phyloP scores from a whole-genome alignment of 2,329 filamentous ascomycete species.

The Pyricularia grisea region DNA sequence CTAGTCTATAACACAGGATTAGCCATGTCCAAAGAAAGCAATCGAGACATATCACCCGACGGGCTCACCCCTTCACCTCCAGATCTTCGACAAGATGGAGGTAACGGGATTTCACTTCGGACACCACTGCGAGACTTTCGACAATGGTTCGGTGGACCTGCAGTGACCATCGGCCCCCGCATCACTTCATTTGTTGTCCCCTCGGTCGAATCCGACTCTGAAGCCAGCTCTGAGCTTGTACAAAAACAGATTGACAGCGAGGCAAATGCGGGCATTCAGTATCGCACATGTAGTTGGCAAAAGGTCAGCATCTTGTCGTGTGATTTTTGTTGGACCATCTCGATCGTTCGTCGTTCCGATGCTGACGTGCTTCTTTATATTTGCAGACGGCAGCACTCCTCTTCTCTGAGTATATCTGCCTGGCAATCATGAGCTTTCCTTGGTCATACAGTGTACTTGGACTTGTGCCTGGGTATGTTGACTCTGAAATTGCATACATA shows the following conservation, averaged over 20 bases:
- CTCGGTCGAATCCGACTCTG: conserved; percentile 27
- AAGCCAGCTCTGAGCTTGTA: conserved; percentile 39
- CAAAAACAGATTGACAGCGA: conserved; percentile 67
- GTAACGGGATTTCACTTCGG: neutral
- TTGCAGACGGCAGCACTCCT: conserved; percentile 70
- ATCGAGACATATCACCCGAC: neutral
- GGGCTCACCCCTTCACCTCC: neutral
- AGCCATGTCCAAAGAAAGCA: neutral
- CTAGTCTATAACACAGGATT: neutral
- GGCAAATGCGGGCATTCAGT: conserved; percentile 72
- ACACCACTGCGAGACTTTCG: conserved; percentile 1
- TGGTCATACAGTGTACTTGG: conserved; percentile 86
- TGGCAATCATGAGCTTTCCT: conserved; percentile 91
- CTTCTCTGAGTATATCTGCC: conserved; percentile 91
- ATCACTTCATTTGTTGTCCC: conserved; percentile 34
- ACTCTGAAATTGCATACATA: neutral
- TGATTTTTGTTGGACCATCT: neutral
- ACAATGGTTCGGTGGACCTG: conserved; percentile 26
- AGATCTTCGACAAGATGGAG: neutral
- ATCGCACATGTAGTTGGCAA: conserved; percentile 88
- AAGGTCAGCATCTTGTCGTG: conserved; percentile 46
- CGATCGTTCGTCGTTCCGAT: neutral
- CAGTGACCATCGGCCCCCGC: conserved; percentile 37
- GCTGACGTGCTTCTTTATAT: neutral
- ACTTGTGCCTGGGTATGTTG: conserved; percentile 60